Conservation (phyloP, 306 rosid genomes). For the Ammopiptanthus mongolicus region DNA sequence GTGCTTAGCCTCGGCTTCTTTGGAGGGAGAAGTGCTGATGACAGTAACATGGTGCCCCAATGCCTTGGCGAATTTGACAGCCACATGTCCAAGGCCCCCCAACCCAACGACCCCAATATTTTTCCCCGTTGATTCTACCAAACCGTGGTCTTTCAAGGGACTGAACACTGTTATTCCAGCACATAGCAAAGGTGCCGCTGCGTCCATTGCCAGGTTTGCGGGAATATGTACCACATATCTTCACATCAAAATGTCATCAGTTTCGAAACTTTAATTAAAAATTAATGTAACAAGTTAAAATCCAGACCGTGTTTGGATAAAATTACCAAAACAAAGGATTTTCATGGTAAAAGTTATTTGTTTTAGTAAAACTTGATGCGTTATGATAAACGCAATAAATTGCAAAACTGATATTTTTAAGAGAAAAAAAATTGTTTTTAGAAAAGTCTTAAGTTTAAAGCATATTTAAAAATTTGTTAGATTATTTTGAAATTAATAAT, state of each 20-base stretch:
- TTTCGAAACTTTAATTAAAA: not conserved
- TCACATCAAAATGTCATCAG: not conserved
- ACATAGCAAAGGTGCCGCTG: constrained; percentile 65
- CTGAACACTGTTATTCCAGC: constrained; percentile 67
- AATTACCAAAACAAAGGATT: no score
- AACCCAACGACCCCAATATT: constrained; percentile 65
- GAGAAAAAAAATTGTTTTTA: no score
- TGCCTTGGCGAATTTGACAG: constrained; percentile 72
- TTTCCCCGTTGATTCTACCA: constrained; percentile 35
- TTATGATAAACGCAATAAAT: no score
- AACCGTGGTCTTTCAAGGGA: constrained; percentile 53
- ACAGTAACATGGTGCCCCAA: constrained; percentile 79
- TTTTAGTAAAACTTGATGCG: no score
- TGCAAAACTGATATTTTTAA: no score
- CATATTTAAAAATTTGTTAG: no score
- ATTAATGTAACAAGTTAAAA: no score
- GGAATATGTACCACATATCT: constrained; percentile 74
- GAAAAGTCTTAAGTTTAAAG: no score
- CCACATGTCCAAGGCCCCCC: constrained; percentile 75
- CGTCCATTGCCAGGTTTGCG: constrained; percentile 52
- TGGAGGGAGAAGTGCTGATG: constrained; percentile 65
- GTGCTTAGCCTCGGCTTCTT: constrained; percentile 52
- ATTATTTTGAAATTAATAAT: no score
- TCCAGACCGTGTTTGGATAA: no score
- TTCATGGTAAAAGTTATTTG: no score